phyloP scores from a whole-genome alignment of 1,139 yeast species.

The Geotrichum cucujoidarum region DNA sequence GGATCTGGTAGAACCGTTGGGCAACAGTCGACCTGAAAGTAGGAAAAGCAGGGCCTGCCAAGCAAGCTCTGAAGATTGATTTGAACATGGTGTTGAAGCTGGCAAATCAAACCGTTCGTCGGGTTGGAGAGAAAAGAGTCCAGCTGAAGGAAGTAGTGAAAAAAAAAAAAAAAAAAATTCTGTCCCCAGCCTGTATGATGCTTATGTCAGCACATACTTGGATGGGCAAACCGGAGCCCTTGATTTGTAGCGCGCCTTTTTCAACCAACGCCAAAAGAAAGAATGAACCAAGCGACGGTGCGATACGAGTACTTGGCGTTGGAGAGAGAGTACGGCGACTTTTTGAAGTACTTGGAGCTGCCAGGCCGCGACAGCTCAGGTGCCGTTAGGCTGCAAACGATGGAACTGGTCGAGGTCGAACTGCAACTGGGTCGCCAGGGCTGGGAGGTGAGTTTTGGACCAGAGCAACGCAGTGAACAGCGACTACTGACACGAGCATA shows the following conservation, averaged over 20 bases:
- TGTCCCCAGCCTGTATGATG: neutral
- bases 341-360: neutral
- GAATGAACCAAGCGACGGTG: neutral
- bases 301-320: neutral
- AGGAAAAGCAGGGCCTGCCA: constrained; percentile 8
- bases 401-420: neutral
- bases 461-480: no score
- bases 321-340: neutral
- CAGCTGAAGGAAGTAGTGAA: neutral
- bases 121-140: neutral
- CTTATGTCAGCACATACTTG: neutral
- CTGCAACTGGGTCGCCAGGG: neutral
- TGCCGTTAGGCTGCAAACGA: neutral
- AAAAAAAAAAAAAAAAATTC: neutral
- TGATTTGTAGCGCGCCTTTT: no score
- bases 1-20: constrained; percentile 15
- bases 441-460: constrained; percentile 5
- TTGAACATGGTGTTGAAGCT: constrained; percentile 4
- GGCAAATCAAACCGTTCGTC: neutral
- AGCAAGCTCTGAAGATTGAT: constrained; percentile 4
- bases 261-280: neutral
- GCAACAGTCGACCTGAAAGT: constrained; percentile 2
- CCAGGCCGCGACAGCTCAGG: neutral
- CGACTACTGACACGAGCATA: no score
- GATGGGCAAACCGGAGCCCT: neutral